Conservation (phyloP, 306 rosid genomes). For the Glycyrrhiza uralensis region DNA sequence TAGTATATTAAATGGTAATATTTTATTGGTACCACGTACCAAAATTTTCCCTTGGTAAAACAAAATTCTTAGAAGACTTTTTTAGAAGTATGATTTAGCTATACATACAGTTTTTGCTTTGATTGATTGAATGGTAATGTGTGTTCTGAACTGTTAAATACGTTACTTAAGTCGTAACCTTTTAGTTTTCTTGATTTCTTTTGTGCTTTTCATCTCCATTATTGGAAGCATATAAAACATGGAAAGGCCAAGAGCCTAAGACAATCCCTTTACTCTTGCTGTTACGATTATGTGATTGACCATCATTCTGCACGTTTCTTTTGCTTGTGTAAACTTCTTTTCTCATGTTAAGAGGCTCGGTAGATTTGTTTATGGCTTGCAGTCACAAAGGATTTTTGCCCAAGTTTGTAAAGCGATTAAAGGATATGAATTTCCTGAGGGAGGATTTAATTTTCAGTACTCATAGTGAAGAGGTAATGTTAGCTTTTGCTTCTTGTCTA, state of each 20-base stretch:
- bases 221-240: background rate
- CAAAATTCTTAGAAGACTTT: background rate
- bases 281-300: background rate
- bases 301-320: background rate
- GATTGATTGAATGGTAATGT: background rate
- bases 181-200: constrained; percentile 1
- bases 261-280: background rate
- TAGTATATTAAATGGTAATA: background rate
- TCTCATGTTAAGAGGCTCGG: constrained; percentile 5
- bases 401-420: constrained; percentile 62
- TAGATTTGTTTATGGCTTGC: constrained; percentile 34
- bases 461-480: constrained; percentile 85
- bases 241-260: background rate
- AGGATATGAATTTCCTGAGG: constrained; percentile 76
- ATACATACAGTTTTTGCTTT: constrained; percentile 13
- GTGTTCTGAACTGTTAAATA: background rate
- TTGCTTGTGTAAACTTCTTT: constrained; percentile 20
- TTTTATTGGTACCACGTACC: background rate
- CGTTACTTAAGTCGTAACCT: background rate
- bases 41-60: background rate
- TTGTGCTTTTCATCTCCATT: background rate
- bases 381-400: constrained; percentile 88
- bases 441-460: constrained; percentile 86
- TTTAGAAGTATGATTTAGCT: background rate
- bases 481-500: constrained; percentile 12